These are phyloP conservation scores for Lactarius tabidus DNA, from an alignment of 768 basidiomycete species.

Conservation along the genomic window DNA sequence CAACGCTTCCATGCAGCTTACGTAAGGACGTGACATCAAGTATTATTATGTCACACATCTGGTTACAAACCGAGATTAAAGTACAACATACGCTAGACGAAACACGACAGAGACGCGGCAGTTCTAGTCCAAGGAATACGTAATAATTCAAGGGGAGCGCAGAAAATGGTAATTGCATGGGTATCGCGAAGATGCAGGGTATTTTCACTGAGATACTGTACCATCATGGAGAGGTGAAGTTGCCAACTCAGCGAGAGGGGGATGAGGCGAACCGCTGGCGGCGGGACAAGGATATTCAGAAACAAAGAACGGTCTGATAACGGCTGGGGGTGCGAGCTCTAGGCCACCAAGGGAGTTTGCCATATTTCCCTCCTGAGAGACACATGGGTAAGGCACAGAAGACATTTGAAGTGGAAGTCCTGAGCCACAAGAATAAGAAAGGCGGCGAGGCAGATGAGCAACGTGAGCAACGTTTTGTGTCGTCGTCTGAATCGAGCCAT, in stretches of 20 bases:
- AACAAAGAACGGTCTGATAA: slow-evolving; percentile 21
- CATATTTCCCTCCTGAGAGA: slow-evolving; percentile 15
- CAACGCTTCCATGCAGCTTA: neutral
- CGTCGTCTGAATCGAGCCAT: neutral
- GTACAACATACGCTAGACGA: slow-evolving; percentile 15
- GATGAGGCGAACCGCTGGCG: slow-evolving; percentile 5
- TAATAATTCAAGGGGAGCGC: slow-evolving; percentile 1
- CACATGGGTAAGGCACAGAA: slow-evolving; percentile 5
- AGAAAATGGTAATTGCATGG: slow-evolving; percentile 2
- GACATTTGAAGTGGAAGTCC: slow-evolving; percentile 7
- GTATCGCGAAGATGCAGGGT: slow-evolving; percentile 10
- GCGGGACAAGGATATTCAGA: slow-evolving; percentile 8
- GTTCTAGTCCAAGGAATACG: slow-evolving; percentile 7
- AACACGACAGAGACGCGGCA: slow-evolving; percentile 5
- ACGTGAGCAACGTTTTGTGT: slow-evolving; percentile 10
- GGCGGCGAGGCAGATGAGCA: slow-evolving; percentile 20
- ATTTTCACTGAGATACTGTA: slow-evolving; percentile 12
- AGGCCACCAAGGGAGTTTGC: slow-evolving; percentile 10
- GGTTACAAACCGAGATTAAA: slow-evolving; percentile 23
- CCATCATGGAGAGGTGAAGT: slow-evolving; percentile 4
- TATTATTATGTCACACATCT: neutral
- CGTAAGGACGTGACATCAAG: neutral
- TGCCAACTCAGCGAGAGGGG: neutral
- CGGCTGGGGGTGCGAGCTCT: slow-evolving; percentile 24
- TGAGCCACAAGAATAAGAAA: slow-evolving; percentile 20